Conservation (phyloP, 139 green algal species). For the Closterium sp. region DNA sequence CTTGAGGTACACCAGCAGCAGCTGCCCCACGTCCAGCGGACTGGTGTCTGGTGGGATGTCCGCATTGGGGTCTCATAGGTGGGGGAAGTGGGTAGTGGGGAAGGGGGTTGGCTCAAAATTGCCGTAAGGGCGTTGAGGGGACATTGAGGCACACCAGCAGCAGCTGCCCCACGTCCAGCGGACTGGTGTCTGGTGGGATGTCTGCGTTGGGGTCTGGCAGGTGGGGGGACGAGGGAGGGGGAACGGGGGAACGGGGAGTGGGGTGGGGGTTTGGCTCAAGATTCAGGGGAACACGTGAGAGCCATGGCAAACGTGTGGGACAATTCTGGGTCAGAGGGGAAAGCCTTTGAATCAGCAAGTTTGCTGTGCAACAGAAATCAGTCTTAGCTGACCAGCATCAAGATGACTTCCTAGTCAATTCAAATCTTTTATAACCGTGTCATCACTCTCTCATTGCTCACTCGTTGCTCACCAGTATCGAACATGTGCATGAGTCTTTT, state of each 20-base stretch:
- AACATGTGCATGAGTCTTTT: slow-evolving; percentile 29
- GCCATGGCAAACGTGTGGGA: too few relatives aligned
- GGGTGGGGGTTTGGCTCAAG: neutral
- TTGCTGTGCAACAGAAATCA: too few relatives aligned
- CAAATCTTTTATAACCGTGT: too few relatives aligned
- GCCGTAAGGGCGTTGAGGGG: neutral
- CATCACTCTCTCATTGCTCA: neutral
- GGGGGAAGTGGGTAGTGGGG: neutral
- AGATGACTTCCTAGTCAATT: too few relatives aligned
- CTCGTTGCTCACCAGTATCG: slow-evolving; percentile 12
- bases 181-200: slow-evolving; percentile 6
- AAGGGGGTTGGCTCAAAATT: neutral
- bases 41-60: slow-evolving; percentile 7
- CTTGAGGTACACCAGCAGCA: slow-evolving; percentile 38
- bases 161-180: slow-evolving; percentile 30
- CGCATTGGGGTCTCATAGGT: neutral
- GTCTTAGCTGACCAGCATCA: too few relatives aligned
- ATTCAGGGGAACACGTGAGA: too few relatives aligned
- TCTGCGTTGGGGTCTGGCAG: neutral
- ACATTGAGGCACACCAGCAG: slow-evolving; percentile 31
- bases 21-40: slow-evolving; percentile 23
- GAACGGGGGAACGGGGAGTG: too few relatives aligned
- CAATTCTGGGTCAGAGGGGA: too few relatives aligned
- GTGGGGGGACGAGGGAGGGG: neutral
- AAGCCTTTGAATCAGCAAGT: too few relatives aligned